Base-by-base conservation (phyloP, 768 basidiomycete species). In the Pisolithus microcarpus region DNA sequence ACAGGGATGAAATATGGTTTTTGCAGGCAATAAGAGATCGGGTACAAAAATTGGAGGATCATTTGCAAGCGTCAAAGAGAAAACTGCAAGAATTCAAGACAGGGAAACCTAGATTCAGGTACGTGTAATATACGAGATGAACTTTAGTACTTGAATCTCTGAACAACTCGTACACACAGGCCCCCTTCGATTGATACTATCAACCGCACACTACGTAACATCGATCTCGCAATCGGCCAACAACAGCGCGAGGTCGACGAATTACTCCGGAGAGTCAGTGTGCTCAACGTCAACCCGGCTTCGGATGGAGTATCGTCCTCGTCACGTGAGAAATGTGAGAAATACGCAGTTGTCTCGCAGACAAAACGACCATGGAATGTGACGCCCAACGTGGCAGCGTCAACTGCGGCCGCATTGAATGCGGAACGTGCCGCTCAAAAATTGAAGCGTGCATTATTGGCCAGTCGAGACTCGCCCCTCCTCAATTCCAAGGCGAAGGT, bases 161-260 rank as follows among this genome's bases (percentile, higher is more conserved):
- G 40, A 26, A 43, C 43, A 42, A 49, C 28, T 52, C 21, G 45
- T 44, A 26, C 48, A 56, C 28, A 21, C 60, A 94, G 91, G 56
- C 77, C 90, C 5, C 91, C 92, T 1, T 82, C 89, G 7, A 69
- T 96, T 46, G 93, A 94, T 59, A 85, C 87, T 1, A 79, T 95
- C 63, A 83, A 75, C 57, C 79, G 89, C 30, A 87, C 90, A 0
- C 86, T 88, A 59, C 81, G 85, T 38, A 93, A 94, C 64, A 90
- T 96, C 58, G 86, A 91, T 49, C 62, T 80, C 18, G 81, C 82
- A 0, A 75, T 90, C 53, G 73, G 74, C 37, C 81, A 85, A 56
- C 82, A 86, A 64, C 70, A 72, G 1, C 69, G 70, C 26, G 78
- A 83, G 8, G 65, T 90, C 24, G 67, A 74, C 3, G 61, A 65